phyloP scores from a whole-genome alignment of 805 yeast species.

The Barnettozyma botsteinii region DNA sequence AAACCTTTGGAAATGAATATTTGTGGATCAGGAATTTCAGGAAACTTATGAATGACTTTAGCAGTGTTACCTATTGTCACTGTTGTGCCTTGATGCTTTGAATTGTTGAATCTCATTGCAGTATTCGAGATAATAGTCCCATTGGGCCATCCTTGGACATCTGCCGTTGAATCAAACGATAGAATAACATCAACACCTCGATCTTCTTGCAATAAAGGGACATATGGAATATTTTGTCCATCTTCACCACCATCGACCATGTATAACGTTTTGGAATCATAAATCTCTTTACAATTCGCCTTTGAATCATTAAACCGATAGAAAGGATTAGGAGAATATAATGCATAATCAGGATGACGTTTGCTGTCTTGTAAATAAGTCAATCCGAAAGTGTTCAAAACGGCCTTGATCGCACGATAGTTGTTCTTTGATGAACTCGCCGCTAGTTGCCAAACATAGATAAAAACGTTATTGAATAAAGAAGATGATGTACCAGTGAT shows the following conservation, averaged over 20 bases:
- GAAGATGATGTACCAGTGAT: slow-evolving; percentile 62
- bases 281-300: slow-evolving; percentile 15
- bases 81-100: slow-evolving; percentile 24
- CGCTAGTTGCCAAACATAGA: slow-evolving; percentile 36
- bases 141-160: slow-evolving; percentile 49
- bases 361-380: slow-evolving; percentile 30
- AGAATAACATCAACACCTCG: slow-evolving; percentile 59
- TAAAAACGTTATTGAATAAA: slow-evolving; percentile 44
- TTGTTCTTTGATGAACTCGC: slow-evolving; percentile 26
- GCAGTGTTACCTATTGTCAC: slow-evolving; percentile 33
- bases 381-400: slow-evolving; percentile 40
- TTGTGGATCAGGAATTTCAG: slow-evolving; percentile 52
- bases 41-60: slow-evolving; percentile 43
- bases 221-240: slow-evolving; percentile 62
- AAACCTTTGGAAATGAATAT: slow-evolving; percentile 45
- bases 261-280: slow-evolving; percentile 29
- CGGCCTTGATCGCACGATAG: slow-evolving; percentile 31
- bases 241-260: slow-evolving; percentile 82
- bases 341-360: slow-evolving; percentile 52
- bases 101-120: slow-evolving; percentile 19
- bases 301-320: slow-evolving; percentile 23
- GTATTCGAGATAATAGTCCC: slow-evolving; percentile 44
- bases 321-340: slow-evolving; percentile 60
- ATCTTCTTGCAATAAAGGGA: slow-evolving; percentile 57
- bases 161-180: slow-evolving; percentile 56